These are phyloP conservation scores for Pyrus hybrid DNA, from an alignment of 331 rosid species.

Conservation along the genomic window DNA sequence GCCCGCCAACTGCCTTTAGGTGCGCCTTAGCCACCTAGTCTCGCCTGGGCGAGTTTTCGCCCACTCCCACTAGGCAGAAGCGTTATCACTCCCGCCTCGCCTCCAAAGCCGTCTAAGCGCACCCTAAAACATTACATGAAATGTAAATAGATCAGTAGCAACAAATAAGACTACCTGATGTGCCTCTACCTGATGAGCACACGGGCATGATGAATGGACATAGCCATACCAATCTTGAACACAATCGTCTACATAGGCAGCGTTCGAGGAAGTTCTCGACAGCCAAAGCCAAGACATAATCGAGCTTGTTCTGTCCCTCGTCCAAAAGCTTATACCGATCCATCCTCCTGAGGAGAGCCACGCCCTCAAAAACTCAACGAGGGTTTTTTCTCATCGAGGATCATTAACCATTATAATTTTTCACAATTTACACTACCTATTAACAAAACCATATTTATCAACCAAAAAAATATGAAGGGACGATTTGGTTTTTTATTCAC, in stretches of 20 bases:
- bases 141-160: not conserved
- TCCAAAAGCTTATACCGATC: constrained; percentile 55
- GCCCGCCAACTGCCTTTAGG: no score
- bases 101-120: no score
- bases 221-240: constrained; percentile 63
- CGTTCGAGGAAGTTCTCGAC: constrained; percentile 77
- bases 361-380: constrained; percentile 68
- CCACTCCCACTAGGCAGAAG: no score
- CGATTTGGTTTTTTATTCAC: no score
- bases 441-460: no score
- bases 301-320: constrained; percentile 64
- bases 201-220: constrained; percentile 69
- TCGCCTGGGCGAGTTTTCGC: no score
- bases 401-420: constrained; percentile 1
- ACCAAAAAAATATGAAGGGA: no score
- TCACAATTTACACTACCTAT: no score
- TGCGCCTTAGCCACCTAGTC: no score
- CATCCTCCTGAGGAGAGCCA: constrained; percentile 61
- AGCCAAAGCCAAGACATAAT: constrained; percentile 70
- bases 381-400: constrained; percentile 64
- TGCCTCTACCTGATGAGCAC: constrained; percentile 71
- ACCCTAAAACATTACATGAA: no score
- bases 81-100: no score
- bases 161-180: constrained; percentile 34
- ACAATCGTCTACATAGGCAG: constrained; percentile 60